Conservation (phyloP, 169 alveolate genomes). For the Eimeria maxima region DNA sequence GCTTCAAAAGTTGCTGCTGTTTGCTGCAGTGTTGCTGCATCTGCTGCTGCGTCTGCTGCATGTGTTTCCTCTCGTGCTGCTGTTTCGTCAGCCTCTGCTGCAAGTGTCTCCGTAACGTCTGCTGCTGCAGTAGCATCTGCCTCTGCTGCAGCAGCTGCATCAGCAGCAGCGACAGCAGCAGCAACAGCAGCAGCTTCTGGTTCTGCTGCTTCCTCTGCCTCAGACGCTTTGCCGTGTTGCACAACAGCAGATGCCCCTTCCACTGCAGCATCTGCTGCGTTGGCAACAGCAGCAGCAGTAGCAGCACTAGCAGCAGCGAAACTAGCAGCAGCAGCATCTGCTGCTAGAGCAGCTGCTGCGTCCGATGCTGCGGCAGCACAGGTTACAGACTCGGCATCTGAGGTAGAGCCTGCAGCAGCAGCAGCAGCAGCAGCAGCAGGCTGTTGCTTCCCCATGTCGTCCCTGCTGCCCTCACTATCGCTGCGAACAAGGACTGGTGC, state of each 20-base stretch:
- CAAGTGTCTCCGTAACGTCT: background rate
- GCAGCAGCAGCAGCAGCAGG: conserved; percentile 30
- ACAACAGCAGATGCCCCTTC: background rate
- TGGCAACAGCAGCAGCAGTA: background rate
- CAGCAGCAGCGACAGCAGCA: background rate
- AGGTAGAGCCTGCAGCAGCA: conserved; percentile 15
- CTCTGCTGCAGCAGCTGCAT: background rate
- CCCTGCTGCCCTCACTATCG: background rate
- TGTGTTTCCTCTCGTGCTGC: background rate
- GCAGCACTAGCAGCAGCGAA: background rate
- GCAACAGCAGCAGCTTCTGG: background rate
- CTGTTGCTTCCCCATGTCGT: background rate
- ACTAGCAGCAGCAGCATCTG: background rate
- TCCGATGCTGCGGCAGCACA: background rate
- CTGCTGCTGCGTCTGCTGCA: background rate
- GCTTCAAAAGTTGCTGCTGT: background rate
- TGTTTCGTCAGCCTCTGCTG: background rate
- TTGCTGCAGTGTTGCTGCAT: background rate
- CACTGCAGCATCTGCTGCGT: background rate
- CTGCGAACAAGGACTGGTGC: background rate
- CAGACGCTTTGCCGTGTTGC: background rate
- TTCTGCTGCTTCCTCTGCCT: conserved; percentile 1
- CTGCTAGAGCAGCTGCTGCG: conserved; percentile 38
- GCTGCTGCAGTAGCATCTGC: conserved; percentile 30
- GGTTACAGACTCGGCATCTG: background rate